Base-by-base conservation (phyloP, 1,284 basidiomycete genomes). In the Ganoderma multipileum region DNA sequence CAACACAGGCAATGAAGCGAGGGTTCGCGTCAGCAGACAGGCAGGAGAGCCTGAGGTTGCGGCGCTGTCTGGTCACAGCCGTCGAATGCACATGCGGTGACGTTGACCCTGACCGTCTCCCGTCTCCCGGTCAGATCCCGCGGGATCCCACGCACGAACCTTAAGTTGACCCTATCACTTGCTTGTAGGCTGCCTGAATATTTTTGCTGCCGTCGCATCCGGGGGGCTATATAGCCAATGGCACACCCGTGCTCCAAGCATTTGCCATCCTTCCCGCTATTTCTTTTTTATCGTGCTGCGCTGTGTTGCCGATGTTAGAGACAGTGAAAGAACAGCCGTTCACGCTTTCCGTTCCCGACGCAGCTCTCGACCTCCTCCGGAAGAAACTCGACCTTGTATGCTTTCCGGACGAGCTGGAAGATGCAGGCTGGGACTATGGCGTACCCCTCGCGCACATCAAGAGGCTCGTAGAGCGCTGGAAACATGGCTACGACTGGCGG, bases 351-450 rank as follows among this genome's bases (percentile, higher is more conserved):
- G 74, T 88, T 28, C 67, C 84, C 0, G 81, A 86, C 65, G 76
- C 78, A 2, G 75, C 81, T 6, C 70, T 87, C 28, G 74, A 74
- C 0, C 61, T 75, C 1, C 76, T 87, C 20, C 76, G 80, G n/a
- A 73, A 79, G 61, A 86, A 83, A 71, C 83, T 87, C 14, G 79
- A 77, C 3, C 75, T 83, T 18, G 41, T 59, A 11, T 77, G 74
- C 1, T 76, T 84, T 38, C 84, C 84, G 0, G 80, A 86, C 70
- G 84, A 85, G 65, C 75, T 85, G 50, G 79, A 82, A 14, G 75
- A 77, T 3, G 78, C 76, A 0, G 76, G 72, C 0, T 82, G 82
- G 81, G 75, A 75, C 39, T 82, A 83, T 38, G 84, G 84, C 7
- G 75, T 62, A 0, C 84, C 84, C n/a, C 75, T 84, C 2, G 70